Evolutionary conservation across 179 eudicot genomes (phyloP).

Genomic region (Spinacia oleracea): DNA sequence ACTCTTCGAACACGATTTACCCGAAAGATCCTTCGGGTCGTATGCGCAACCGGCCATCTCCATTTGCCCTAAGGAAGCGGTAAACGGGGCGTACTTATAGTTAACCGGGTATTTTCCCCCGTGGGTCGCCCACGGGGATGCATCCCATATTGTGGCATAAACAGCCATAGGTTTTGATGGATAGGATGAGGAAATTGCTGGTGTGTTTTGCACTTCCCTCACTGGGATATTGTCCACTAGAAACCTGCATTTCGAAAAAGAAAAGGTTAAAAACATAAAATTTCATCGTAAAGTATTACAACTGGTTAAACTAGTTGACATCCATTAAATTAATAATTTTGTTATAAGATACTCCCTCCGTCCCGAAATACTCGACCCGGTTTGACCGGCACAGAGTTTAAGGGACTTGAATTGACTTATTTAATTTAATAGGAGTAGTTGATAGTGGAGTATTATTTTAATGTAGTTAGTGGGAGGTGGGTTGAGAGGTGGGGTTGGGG

Average conservation of each 20-base stretch:
- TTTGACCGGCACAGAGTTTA: too few species aligned
- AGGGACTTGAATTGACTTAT: too few species aligned
- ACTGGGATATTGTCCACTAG: conserved; percentile 88
- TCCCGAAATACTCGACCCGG: too few species aligned
- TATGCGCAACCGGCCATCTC: conserved; percentile 69
- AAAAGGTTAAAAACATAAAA: neutral
- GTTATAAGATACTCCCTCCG: neutral
- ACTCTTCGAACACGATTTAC: conserved; percentile 45
- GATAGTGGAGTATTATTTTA: too few species aligned
- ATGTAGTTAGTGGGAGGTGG: too few species aligned
- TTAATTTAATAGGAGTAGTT: too few species aligned
- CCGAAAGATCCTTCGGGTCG: conserved; percentile 35
- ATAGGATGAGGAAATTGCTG: conserved; percentile 52
- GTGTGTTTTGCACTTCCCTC: conserved; percentile 62
- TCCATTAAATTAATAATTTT: neutral
- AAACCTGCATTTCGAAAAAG: conserved; percentile 51
- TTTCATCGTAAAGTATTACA: too few species aligned
- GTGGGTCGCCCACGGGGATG: conserved; percentile 93
- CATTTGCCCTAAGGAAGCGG: conserved; percentile 51
- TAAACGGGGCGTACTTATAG: conserved; percentile 87
- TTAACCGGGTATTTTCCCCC: conserved; percentile 94
- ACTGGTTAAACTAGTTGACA: neutral
- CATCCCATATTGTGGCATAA: conserved; percentile 93
- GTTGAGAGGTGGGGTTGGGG: too few species aligned
- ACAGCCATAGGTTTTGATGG: conserved; percentile 91